Base-by-base conservation (phyloP, 345 rosid genomes). In the Eucalyptus marginata region DNA sequence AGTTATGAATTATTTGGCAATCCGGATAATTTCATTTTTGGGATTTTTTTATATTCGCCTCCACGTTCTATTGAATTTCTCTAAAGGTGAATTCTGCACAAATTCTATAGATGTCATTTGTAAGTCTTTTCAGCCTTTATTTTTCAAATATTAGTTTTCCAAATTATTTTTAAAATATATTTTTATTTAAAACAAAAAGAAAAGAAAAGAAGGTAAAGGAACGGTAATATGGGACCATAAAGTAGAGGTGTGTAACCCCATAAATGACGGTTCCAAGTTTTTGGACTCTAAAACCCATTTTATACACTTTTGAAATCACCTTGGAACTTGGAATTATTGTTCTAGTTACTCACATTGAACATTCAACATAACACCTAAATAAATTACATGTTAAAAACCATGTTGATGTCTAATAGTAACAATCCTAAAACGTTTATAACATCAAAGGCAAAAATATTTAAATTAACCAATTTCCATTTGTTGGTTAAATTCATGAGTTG, bases 231-330 rank as follows among this genome's bases (percentile, higher is more conserved):
- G 62, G 62, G 62, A 56, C 27, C 29, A 56, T 56, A 22, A 4
- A 56, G 29, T 56, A 56, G 62, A 56, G 62, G 13, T 56, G 13
- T 56, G 1, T 56, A 56, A 56, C 62, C 12, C 13, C 29, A 56
- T 56, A 56, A 24, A 56, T 10, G 29, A 56, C 1, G 62, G 62
- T 22, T 4, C 29, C 62, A 24, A 56, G 62, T 56, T 56, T 56
- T 24, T 56, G 13, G 62, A 56, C 27, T 22, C 29, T 56, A 24
- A 56, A 24, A 56, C 13, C 13, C 29, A 24, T 56, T 2, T 56
- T 56, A 56, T 56, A 24, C 0, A 0, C 13, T 24, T 56, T 56
- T 24, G 5, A 56, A 24, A 56, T 0, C 29, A 24, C 29, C 13
- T 24, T 56, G 62, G 0, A 56, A 56, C 62, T 56, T 22, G 62